Evolutionary conservation across 2,329 filamentous ascomycete genomes (phyloP), one percentile per base, ranked within the genome.

Genomic region (Sporothrix pseudoabietina): DNA sequence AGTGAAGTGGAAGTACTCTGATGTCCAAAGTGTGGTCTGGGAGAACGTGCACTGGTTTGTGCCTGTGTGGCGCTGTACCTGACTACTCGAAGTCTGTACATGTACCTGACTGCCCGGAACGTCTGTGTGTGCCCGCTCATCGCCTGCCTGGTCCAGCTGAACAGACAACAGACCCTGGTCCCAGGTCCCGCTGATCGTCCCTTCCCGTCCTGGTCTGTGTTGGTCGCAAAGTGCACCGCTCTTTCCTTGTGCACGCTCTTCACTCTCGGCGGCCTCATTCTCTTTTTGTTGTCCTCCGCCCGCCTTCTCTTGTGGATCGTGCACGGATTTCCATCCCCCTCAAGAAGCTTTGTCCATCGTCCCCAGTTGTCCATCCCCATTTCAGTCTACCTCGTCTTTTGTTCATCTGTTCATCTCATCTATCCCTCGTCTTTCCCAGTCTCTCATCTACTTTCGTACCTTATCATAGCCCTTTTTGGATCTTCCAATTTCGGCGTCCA

Each of bases 111-210:
- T 32, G 26, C 54, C 59, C 59, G 41, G 16, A 66, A 49, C 8
- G 63, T 49, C 63, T 66, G 63, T 49, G 61, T 39, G 35, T 47
- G 39, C n/a, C 32, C 32, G 32, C 10, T 32, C 10, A 44, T 14
- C 12, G 41, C 57, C 12, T 14, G 16, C 7, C 59, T 35, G 9
- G 59, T 41, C 22, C 41, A 66, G 63, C 63, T 66, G 63, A 66
- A 66, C 32, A 65, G 39, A 19, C 14, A 66, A 66, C 32, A 65
- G n/a, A 19, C 14, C 41, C 41, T 49, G 16, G 41, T 19, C 63
- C 63, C 22, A 32, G 63, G 63, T 49, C 63, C 63, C 63, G 63
- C 63, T 66, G 63, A 66, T 66, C 63, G 63, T 49, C 44, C 63
- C 63, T 49, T 10, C 32, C 39, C 12, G 8, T 35, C 10, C 35